Percentiles rank a stretch among this genome's conserved stretches.
Conservation (phyloP, 768 basidiomycete genomes). For the Nidula microcarpa region DNA sequence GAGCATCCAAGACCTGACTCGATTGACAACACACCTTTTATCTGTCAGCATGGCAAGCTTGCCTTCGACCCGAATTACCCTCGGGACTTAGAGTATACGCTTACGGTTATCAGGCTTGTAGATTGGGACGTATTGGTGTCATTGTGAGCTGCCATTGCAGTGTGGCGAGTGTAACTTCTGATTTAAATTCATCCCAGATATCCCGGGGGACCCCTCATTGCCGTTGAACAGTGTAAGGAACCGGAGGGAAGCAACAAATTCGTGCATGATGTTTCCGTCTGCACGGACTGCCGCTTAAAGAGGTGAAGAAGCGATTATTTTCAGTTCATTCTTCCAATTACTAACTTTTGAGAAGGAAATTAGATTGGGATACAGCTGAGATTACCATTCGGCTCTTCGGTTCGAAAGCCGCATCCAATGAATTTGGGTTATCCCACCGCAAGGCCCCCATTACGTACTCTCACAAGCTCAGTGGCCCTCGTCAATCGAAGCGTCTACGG, state of each 20-base stretch:
- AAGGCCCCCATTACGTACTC: slow-evolving; percentile 19
- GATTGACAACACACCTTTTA: slow-evolving; percentile 58
- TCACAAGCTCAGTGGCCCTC: slow-evolving; percentile 34
- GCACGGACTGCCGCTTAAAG: slow-evolving; percentile 55
- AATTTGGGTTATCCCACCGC: slow-evolving; percentile 6
- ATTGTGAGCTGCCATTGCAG: slow-evolving; percentile 38
- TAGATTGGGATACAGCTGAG: slow-evolving; percentile 57
- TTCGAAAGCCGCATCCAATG: slow-evolving; percentile 9
- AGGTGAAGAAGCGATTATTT: slow-evolving; percentile 30
- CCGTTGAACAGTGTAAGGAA: neutral
- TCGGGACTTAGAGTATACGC: slow-evolving; percentile 53
- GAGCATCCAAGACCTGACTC: slow-evolving; percentile 53
- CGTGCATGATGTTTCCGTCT: slow-evolving; percentile 47
- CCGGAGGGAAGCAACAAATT: slow-evolving; percentile 20
- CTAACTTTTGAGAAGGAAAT: slow-evolving; percentile 33
- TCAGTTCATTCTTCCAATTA: neutral
- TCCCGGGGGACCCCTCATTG: slow-evolving; percentile 49
- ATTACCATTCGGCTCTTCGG: slow-evolving; percentile 50
- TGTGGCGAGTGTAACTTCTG: slow-evolving; percentile 4
- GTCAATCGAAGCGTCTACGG: slow-evolving; percentile 73
- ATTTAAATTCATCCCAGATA: slow-evolving; percentile 40
- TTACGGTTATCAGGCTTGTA: slow-evolving; percentile 51
- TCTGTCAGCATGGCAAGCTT: slow-evolving; percentile 67
- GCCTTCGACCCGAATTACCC: slow-evolving; percentile 62
- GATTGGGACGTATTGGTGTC: slow-evolving; percentile 65